These are phyloP conservation scores for Tetradesmus obliquus DNA, from an alignment of 139 green algal species.

Conservation along the genomic window DNA sequence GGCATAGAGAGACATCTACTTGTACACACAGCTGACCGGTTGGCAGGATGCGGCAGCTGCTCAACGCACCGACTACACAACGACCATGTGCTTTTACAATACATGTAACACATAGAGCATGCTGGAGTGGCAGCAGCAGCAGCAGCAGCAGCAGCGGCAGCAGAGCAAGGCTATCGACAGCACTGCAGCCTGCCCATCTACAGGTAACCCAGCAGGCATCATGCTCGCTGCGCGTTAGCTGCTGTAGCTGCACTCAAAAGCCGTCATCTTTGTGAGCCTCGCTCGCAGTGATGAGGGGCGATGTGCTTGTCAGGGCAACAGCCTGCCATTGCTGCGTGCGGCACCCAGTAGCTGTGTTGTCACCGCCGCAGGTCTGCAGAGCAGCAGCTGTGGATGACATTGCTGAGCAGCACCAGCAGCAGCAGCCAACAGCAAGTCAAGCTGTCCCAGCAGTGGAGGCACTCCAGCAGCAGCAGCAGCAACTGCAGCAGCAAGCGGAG, in stretches of 20 bases:
- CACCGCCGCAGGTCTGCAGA: neutral
- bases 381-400: neutral
- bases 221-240: neutral
- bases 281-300: neutral
- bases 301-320: neutral
- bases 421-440: neutral
- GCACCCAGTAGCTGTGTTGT: neutral
- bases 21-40: neutral
- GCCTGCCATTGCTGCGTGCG: neutral
- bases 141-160: neutral
- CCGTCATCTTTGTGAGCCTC: neutral
- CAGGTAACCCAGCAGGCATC: neutral
- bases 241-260: neutral
- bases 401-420: neutral
- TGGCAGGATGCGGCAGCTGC: neutral
- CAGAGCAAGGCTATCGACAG: neutral
- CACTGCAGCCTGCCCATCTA: neutral
- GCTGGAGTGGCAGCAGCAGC: neutral
- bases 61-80: neutral
- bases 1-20: neutral
- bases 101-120: neutral
- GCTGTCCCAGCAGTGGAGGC: neutral
- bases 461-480: conserved; percentile 7
- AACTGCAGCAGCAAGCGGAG: conserved; percentile 4
- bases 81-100: neutral